Conservation (phyloP, 2,329 filamentous ascomycete genomes). For the Phyllosticta citribraziliensis region DNA sequence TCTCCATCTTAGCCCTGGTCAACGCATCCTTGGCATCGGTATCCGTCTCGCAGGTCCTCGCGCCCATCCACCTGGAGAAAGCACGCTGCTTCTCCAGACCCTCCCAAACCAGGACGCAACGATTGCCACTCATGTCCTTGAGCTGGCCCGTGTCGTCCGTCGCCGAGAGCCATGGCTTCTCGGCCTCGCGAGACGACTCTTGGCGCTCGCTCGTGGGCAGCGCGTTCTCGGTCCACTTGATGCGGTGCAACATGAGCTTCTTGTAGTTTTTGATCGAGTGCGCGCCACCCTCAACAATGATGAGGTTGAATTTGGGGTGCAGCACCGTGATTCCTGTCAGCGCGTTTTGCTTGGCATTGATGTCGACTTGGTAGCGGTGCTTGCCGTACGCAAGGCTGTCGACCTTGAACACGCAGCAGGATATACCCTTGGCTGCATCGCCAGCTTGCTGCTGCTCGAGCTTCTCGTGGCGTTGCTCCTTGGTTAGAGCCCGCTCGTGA, state of each 20-base stretch:
- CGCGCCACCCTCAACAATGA: conserved; percentile 84
- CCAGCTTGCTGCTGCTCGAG: conserved; percentile 71
- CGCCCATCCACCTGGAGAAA: conserved; percentile 79
- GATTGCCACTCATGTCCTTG: conserved; percentile 74
- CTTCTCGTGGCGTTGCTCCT: conserved; percentile 81
- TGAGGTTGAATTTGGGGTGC: conserved; percentile 77
- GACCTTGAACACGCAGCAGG: conserved; percentile 81
- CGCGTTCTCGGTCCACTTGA: conserved; percentile 88
- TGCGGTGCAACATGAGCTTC: conserved; percentile 86
- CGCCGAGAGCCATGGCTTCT: conserved; percentile 65
- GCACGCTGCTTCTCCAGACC: conserved; percentile 71
- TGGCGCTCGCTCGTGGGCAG: conserved; percentile 48
- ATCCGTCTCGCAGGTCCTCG: conserved; percentile 85
- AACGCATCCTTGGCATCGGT: conserved; percentile 75
- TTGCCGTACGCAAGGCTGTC: conserved; percentile 83
- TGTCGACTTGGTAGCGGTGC: conserved; percentile 85
- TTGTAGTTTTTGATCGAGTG: conserved; percentile 77
- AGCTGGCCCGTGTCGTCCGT: conserved; percentile 68
- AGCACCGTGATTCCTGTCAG: conserved; percentile 87
- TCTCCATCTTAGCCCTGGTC: conserved; percentile 78
- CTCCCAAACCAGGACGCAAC: conserved; percentile 79
- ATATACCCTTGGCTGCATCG: conserved; percentile 78
- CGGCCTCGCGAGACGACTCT: conserved; percentile 50
- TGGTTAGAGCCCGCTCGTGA: conserved; percentile 75
- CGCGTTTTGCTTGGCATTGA: conserved; percentile 81